Evolutionary conservation across 306 rosid genomes (phyloP).

Genomic region (Hippophae tibetana): DNA sequence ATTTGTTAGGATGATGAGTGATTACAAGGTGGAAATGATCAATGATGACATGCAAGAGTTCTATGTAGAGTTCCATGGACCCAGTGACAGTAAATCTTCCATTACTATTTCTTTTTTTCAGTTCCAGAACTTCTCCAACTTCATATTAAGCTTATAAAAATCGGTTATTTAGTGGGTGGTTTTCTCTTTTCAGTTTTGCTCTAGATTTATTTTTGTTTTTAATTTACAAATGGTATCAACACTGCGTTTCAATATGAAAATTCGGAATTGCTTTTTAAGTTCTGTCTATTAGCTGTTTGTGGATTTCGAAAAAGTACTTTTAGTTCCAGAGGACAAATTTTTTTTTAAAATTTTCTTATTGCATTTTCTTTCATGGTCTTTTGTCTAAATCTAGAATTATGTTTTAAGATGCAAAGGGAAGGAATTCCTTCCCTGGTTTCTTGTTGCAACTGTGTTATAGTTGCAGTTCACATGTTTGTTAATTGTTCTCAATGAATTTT

Average conservation of each 20-base stretch:
- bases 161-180: constrained; percentile 7
- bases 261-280: constrained; percentile 3
- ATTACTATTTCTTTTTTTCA: constrained; percentile 16
- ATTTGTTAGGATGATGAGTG: constrained; percentile 80
- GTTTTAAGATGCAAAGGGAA: background rate
- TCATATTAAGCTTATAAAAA: constrained; percentile 1
- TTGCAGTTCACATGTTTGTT: constrained; percentile 3
- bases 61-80: constrained; percentile 78
- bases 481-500: constrained; percentile 22
- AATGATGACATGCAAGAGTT: constrained; percentile 79
- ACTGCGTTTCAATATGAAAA: background rate
- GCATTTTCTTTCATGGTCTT: constrained; percentile 7
- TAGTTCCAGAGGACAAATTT: constrained; percentile 8
- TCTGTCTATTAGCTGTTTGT: constrained; percentile 14
- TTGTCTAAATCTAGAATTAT: constrained; percentile 13
- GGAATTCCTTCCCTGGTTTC: constrained; percentile 4
- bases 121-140: constrained; percentile 6
- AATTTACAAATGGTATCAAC: constrained; percentile 21
- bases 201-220: constrained; percentile 27
- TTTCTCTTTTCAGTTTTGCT: background rate
- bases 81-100: constrained; percentile 53
- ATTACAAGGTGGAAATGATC: constrained; percentile 80
- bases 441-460: background rate
- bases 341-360: constrained; percentile 17
- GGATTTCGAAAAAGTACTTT: constrained; percentile 10